Base-by-base conservation (phyloP, 106 monocot species). In the Acorus gramineus region DNA sequence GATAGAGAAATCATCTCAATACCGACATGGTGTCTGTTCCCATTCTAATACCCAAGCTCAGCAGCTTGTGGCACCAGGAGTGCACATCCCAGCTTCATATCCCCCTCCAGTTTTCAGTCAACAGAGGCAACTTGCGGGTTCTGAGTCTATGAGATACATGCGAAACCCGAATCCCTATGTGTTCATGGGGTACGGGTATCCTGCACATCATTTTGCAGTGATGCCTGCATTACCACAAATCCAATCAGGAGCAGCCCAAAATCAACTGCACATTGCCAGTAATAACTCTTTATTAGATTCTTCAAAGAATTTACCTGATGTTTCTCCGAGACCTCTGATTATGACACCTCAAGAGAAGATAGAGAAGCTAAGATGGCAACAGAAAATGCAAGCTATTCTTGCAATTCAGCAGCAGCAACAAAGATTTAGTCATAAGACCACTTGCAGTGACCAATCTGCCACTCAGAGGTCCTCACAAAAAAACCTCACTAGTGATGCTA, bases 291-390 rank as follows among this genome's bases (percentile, higher is more conserved):
- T 28, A 28, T 47, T 57, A 62, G 73, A 61, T 57, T 57, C 52
- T 46, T 57, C 49, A 55, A 64, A 63, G 5, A 73, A 66, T 47
- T 49, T 47, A 46, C 64, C 53, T 57, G 78, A 68, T 50, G 14
- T 61, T 59, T 47, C 56, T 6, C 52, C 74, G 48, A 81, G 71
- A 64, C 66, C 76, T 44, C 44, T 14, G 28, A 75, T 5, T 14
- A 95, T 95, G 95, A 90, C 95, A 56, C 86, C 95, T 70, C 90
- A 87, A 79, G 95, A 86, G 68, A 95, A 95, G 73, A 85, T 90
- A 7, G 90, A 95, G 73, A 95, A 95, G 61, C 76, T 95, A 47
- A 86, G 87, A 52, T 66, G 90, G 7, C 78, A 82, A 2, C 95
- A 90, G 59, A 77, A 90, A 56, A 87, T 95, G 82, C 95, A 85